Base-by-base conservation (phyloP, 139 green algal species). In the Chlorella ohadii region DNA sequence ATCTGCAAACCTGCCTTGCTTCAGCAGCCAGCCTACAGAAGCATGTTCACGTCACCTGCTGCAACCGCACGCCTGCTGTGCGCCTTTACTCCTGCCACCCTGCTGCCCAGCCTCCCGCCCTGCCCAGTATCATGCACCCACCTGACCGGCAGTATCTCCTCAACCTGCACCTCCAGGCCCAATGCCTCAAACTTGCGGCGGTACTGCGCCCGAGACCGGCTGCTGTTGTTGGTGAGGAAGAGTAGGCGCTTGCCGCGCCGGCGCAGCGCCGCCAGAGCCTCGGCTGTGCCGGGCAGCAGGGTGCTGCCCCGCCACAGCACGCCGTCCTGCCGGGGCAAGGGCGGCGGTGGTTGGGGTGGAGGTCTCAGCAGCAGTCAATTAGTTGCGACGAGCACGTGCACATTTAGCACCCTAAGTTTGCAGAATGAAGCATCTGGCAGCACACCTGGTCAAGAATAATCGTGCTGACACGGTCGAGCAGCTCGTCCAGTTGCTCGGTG, bases 171-270 rank as follows among this genome's bases (percentile, higher is more conserved):
- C 65, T 5, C 82, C 70, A 4, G 88, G 39, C 89, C 88, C 63
- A 95, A 78, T 9, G 78, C 65, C 11, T 36, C 27, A 56, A 94
- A 93, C 68, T 93, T 93, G 6, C 23, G 33, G 1, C 87, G 78
- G 57, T 94, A 94, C 56, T 84, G 56, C n/a, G 22, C 15, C 19
- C 89, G 56, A 3, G 84, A 90, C 74, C 91, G 88, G 72, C 66
- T 85, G 31, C 79, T 77, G 87, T 96, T 96, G 85, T 96, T 96
- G 38, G 92, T 96, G 0, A 94, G 85, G 79, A 95, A 96, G 33
- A 95, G 76, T 31, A 95, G 77, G 20, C 88, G 89, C 85, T 94
- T 93, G 77, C 91, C 93, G 11, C 44, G 66, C 0, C 16, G 17
- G 1, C 89, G 87, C 33, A 95, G 77, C 31, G 39, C 33, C 4